These are phyloP conservation scores for Vitis hybrid DNA, from an alignment of 177 flowering plant genomes.

Conservation along the genomic window DNA sequence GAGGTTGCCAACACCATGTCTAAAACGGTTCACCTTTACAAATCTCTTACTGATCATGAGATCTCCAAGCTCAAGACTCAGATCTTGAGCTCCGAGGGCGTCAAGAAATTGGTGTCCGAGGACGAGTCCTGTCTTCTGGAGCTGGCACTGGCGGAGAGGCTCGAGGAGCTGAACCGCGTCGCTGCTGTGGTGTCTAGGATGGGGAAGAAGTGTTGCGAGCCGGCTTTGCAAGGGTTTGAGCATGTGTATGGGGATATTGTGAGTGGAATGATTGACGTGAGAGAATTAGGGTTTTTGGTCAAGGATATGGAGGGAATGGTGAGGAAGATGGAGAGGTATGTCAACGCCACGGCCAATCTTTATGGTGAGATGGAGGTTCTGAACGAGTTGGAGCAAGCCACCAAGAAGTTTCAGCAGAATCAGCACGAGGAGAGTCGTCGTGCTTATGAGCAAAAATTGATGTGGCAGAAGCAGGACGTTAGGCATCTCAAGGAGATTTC, in stretches of 20 bases:
- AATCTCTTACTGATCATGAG: conserved; percentile 65
- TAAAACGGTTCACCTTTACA: conserved; percentile 70
- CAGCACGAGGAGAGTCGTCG: conserved; percentile 77
- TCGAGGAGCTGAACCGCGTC: conserved; percentile 74
- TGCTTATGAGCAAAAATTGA: conserved; percentile 81
- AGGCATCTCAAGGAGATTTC: conserved; percentile 76
- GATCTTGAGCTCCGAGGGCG: conserved; percentile 68
- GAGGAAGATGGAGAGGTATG: conserved; percentile 86
- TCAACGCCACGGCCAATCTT: conserved; percentile 58
- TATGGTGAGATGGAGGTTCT: conserved; percentile 77
- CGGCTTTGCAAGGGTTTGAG: conserved; percentile 88
- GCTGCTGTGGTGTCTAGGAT: conserved; percentile 78
- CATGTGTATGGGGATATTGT: conserved; percentile 83
- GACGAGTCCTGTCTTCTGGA: conserved; percentile 60
- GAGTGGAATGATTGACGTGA: conserved; percentile 64
- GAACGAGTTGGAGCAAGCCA: conserved; percentile 78
- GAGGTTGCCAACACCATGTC: conserved; percentile 93
- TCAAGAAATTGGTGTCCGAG: conserved; percentile 53
- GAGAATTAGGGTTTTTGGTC: conserved; percentile 79
- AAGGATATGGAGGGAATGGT: conserved; percentile 97
- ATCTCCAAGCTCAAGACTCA: conserved; percentile 54
- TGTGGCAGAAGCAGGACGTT: conserved; percentile 91
- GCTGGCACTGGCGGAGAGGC: conserved; percentile 71
- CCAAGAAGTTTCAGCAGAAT: conserved; percentile 72
- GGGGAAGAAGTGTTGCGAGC: conserved; percentile 79